Percentiles rank a stretch among this genome's conserved stretches.
phyloP scores from a whole-genome alignment of 2,329 filamentous ascomycete genomes.

The Alternaria brassicicola region DNA sequence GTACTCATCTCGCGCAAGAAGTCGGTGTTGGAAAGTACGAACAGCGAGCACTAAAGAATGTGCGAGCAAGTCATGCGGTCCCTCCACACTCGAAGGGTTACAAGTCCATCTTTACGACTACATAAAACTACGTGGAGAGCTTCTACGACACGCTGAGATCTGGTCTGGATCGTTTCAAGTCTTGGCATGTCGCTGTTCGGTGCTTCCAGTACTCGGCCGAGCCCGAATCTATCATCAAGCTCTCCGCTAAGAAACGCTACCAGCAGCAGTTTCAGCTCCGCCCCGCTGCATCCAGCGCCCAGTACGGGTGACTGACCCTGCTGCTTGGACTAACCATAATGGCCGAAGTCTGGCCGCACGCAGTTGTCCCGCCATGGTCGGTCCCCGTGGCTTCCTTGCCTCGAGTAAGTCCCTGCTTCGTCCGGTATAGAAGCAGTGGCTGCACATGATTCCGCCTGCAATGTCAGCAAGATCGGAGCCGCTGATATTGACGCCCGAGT shows the following conservation, averaged over 20 bases:
- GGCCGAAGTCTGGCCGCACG: background rate
- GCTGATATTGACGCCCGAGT: background rate
- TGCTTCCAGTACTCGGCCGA: background rate
- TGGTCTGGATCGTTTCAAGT: background rate
- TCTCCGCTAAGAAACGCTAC: background rate
- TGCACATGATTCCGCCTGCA: background rate
- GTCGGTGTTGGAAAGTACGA: background rate
- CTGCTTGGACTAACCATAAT: background rate
- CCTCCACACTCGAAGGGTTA: background rate
- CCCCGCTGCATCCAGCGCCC: background rate
- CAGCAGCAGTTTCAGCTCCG: background rate
- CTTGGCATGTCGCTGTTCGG: background rate
- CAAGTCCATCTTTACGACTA: background rate
- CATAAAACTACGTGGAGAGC: background rate
- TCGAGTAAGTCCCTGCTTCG: background rate
- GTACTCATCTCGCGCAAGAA: background rate
- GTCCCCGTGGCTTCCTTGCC: conserved; percentile 1
- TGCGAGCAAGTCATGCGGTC: background rate
- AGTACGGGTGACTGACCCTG: background rate
- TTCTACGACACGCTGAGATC: background rate
- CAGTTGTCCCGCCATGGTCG: background rate
- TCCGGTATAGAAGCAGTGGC: background rate
- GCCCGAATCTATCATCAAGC: background rate
- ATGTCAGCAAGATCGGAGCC: conserved; percentile 2
- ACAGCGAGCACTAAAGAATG: background rate